Conservation (phyloP, 331 rosid genomes). For the Saraca asoca region DNA sequence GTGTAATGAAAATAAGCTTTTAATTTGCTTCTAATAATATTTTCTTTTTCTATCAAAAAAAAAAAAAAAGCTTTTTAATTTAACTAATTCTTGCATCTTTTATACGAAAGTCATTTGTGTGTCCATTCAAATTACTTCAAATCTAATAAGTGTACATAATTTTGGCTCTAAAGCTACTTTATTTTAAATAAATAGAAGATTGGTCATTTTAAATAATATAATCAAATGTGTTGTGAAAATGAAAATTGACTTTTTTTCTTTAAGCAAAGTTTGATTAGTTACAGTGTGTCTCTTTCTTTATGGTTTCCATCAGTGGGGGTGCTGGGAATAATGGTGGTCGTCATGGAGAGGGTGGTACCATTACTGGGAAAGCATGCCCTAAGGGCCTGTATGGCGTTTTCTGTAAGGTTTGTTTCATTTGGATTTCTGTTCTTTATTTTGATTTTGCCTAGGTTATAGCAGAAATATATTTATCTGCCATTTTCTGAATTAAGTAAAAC, state of each 20-base stretch:
- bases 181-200: conserved; percentile 24
- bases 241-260: conserved; percentile 7
- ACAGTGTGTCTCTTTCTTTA: conserved; percentile 11
- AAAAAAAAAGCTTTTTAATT: neutral
- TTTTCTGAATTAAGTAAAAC: conserved; percentile 18
- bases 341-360: conserved; percentile 74
- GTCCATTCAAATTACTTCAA: conserved; percentile 1
- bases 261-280: conserved; percentile 15
- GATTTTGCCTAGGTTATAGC: conserved; percentile 18
- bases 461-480: conserved; percentile 19
- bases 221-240: conserved; percentile 3
- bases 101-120: neutral
- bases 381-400: conserved; percentile 88
- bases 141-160: neutral
- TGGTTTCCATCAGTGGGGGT: conserved; percentile 80
- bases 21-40: too few relatives aligned
- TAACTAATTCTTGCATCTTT: conserved; percentile 5
- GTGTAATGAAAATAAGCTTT: neutral
- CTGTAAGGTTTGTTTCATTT: conserved; percentile 67
- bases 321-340: conserved; percentile 74
- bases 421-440: conserved; percentile 11
- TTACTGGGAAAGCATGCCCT: conserved; percentile 91
- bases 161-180: conserved; percentile 3
- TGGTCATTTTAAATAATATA: conserved; percentile 14
- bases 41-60: too few relatives aligned